A percentile compares a stretch with the other conserved stretches of the same genome.
These are phyloP conservation scores for Schizosaccharomyces osmophilus DNA, from an alignment of 805 yeast genomes.

Conservation along the genomic window DNA sequence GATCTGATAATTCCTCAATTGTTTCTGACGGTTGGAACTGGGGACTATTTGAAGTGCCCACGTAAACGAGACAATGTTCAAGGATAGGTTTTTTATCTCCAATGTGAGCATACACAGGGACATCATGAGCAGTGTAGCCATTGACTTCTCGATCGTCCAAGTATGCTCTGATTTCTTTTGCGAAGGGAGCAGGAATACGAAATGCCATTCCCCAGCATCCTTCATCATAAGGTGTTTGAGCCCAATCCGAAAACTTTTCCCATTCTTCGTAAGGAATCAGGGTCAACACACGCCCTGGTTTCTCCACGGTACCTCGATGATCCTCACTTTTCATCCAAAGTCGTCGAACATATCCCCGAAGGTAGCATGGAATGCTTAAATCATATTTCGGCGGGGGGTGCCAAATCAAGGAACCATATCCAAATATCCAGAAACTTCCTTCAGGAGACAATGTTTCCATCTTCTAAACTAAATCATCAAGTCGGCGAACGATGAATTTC, in stretches of 20 bases:
- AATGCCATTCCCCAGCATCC: conserved; percentile 60
- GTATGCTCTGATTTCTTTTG: conserved; percentile 35
- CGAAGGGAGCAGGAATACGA: conserved; percentile 43
- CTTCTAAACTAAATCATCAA: background rate
- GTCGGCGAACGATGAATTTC: too few species aligned
- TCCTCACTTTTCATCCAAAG: conserved; percentile 71
- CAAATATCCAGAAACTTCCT: conserved; percentile 39
- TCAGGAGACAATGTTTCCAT: background rate
- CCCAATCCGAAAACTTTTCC: conserved; percentile 18
- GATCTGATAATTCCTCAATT: conserved; percentile 30
- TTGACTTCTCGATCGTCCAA: conserved; percentile 70
- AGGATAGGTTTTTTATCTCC: conserved; percentile 3
- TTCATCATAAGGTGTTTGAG: conserved; percentile 16
- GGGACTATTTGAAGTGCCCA: conserved; percentile 63
- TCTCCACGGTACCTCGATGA: conserved; percentile 66
- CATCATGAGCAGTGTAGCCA: conserved; percentile 51
- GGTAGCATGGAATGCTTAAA: conserved; percentile 41
- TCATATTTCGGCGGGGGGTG: conserved; percentile 65
- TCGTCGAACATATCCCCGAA: conserved; percentile 52
- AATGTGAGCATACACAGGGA: conserved; percentile 23
- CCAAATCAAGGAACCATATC: conserved; percentile 73
- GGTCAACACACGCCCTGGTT: conserved; percentile 81
- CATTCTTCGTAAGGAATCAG: conserved; percentile 31
- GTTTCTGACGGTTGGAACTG: conserved; percentile 58
- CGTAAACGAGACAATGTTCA: conserved; percentile 40